Evolutionary conservation across 768 basidiomycete species (phyloP).

Genomic region (Amyloporia xantha): DNA sequence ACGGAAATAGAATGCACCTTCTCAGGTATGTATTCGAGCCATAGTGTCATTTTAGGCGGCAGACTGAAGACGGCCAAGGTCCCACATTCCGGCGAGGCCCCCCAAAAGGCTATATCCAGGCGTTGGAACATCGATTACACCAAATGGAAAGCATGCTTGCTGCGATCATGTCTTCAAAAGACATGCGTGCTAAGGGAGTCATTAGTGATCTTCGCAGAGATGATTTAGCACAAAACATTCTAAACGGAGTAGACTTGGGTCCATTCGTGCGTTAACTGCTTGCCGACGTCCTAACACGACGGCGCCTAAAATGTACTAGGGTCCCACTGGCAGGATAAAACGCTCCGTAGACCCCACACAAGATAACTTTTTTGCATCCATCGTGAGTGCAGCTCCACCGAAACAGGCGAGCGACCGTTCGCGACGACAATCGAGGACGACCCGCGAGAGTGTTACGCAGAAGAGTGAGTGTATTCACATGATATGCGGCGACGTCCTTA

Average conservation of each 20-base stretch:
- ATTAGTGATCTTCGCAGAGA: constrained; percentile 64
- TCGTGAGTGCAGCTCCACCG: constrained; percentile 47
- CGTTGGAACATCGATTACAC: constrained; percentile 86
- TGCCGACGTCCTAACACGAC: too few relatives aligned
- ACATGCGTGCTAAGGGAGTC: constrained; percentile 55
- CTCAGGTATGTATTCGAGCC: constrained; percentile 47
- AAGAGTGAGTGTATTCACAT: constrained; percentile 27
- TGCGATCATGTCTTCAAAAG: constrained; percentile 66
- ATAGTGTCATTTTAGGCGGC: constrained; percentile 35
- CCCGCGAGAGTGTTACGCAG: constrained; percentile 68
- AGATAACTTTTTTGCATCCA: constrained; percentile 74
- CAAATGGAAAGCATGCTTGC: constrained; percentile 87
- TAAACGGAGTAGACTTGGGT: constrained; percentile 68
- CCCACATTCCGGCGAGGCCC: constrained; percentile 79
- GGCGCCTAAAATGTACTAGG: too few relatives aligned
- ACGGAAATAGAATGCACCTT: constrained; percentile 29
- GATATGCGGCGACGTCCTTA: too few relatives aligned
- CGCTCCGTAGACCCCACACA: constrained; percentile 54
- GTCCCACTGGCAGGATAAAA: constrained; percentile 50
- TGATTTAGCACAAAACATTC: constrained; percentile 68
- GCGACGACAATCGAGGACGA: constrained; percentile 65
- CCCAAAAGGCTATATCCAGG: constrained; percentile 90
- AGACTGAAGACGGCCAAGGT: constrained; percentile 31
- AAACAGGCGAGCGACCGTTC: constrained; percentile 48
- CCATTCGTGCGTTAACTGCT: constrained; percentile 73